Conservation (phyloP, 108 stramenopile genomes). For the Cyclotella kingstonii region DNA sequence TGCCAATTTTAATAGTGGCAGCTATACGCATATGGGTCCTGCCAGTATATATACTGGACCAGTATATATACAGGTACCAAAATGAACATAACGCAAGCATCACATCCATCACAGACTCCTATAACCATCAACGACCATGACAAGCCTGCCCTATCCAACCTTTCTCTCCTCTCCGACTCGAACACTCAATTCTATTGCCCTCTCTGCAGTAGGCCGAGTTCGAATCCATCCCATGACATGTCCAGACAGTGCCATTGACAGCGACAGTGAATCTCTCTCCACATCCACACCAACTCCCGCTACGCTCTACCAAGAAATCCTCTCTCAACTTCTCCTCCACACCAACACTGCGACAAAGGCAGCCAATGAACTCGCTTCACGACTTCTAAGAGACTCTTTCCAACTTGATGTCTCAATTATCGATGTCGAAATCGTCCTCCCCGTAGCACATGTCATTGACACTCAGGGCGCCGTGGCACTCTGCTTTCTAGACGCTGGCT, state of each 20-base stretch:
- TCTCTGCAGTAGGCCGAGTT: conserved; percentile 34
- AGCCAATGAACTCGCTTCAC: too few relatives aligned
- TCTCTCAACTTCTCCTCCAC: conserved; percentile 52
- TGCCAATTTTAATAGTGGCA: too few relatives aligned
- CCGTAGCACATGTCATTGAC: conserved; percentile 37
- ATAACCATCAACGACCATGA: conserved; percentile 37
- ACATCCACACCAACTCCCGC: not conserved
- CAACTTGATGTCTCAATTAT: conserved; percentile 70
- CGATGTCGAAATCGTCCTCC: conserved; percentile 68
- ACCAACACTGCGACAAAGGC: too few relatives aligned
- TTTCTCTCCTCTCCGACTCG: conserved; percentile 46
- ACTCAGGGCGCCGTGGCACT: conserved; percentile 72
- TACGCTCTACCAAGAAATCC: conserved; percentile 50
- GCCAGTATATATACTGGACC: too few relatives aligned
- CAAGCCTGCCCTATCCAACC: conserved; percentile 68
- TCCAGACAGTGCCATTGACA: conserved; percentile 5
- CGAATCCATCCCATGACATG: conserved; percentile 37
- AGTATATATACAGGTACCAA: too few relatives aligned
- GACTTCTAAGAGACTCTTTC: too few relatives aligned
- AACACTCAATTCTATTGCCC: conserved; percentile 19
- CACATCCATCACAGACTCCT: not conserved
- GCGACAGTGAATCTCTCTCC: not conserved
- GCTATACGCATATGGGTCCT: too few relatives aligned
- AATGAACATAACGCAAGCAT: not conserved
- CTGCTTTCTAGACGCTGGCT: conserved; percentile 83